Evolutionary conservation across 768 basidiomycete species (phyloP).

Genomic region (Boletus rufocinnamomeus): DNA sequence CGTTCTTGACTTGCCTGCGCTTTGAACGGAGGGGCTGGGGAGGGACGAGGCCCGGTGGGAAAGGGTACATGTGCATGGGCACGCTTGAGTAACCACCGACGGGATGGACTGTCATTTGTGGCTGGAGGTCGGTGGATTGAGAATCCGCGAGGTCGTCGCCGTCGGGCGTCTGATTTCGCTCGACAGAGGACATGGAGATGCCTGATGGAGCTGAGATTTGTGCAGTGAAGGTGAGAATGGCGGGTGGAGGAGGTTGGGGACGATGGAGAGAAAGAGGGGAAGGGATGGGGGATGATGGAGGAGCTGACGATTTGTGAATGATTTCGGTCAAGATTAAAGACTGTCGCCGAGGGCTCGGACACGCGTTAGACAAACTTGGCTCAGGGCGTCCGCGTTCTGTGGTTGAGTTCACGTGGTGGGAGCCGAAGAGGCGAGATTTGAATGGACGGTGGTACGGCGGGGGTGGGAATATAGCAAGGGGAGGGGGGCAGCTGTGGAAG

Average conservation of each 20-base stretch:
- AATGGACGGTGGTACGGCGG: conserved; percentile 23
- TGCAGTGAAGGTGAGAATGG: conserved; percentile 34
- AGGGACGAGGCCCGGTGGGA: conserved; percentile 50
- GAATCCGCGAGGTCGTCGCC: conserved; percentile 40
- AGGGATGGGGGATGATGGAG: conserved; percentile 21
- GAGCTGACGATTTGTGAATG: conserved; percentile 33
- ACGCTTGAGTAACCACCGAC: conserved; percentile 50
- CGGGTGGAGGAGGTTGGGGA: conserved; percentile 18
- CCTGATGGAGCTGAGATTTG: conserved; percentile 27
- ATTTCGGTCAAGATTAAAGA: conserved; percentile 38
- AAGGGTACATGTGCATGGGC: conserved; percentile 73
- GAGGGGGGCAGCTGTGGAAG: conserved; percentile 18
- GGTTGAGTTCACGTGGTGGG: conserved; percentile 38
- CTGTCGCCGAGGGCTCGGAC: conserved; percentile 33
- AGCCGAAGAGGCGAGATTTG: conserved; percentile 33
- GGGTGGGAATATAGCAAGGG: conserved; percentile 5
- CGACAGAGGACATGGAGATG: conserved; percentile 38
- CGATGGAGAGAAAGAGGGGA: conserved; percentile 14
- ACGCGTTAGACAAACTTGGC: conserved; percentile 40
- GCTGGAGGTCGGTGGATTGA: conserved; percentile 41
- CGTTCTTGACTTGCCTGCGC: conserved; percentile 88
- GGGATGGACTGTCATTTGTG: conserved; percentile 54
- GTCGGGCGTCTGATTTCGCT: conserved; percentile 43
- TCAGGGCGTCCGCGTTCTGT: conserved; percentile 33
- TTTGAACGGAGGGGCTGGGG: conserved; percentile 63